Conservation (phyloP, 768 basidiomycete species). For the Crepidotus variabilis region DNA sequence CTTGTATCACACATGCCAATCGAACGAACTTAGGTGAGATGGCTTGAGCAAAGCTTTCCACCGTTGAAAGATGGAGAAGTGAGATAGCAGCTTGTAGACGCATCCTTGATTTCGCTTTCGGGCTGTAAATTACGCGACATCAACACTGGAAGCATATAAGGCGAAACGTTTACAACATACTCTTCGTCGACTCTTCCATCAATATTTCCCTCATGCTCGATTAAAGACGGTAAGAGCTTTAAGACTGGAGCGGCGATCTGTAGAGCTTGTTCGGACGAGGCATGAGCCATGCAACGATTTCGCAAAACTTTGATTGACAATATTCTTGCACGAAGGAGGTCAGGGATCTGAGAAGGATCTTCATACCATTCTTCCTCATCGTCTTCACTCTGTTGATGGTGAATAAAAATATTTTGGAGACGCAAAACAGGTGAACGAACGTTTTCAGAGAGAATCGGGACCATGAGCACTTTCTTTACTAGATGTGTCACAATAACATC, state of each 20-base stretch:
- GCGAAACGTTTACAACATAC: constrained; percentile 26
- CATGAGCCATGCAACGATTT: constrained; percentile 74
- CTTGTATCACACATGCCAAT: constrained; percentile 76
- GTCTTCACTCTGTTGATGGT: constrained; percentile 34
- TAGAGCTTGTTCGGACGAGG: constrained; percentile 49
- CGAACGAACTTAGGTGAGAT: constrained; percentile 61
- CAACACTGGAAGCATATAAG: not conserved
- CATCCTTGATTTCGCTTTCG: constrained; percentile 68
- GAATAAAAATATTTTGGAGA: not conserved
- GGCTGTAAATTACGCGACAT: constrained; percentile 30
- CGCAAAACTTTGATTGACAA: constrained; percentile 77
- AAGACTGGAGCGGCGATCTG: constrained; percentile 74
- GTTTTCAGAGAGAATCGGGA: constrained; percentile 38
- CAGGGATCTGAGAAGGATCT: constrained; percentile 51
- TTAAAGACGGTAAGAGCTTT: constrained; percentile 68
- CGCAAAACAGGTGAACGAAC: constrained; percentile 24
- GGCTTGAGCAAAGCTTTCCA: constrained; percentile 51
- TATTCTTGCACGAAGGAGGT: constrained; percentile 65
- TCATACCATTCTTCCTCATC: constrained; percentile 69
- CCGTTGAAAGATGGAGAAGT: constrained; percentile 70
- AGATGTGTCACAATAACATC: constrained; percentile 71
- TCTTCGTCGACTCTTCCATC: constrained; percentile 40
- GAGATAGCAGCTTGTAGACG: constrained; percentile 81
- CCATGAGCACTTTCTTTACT: constrained; percentile 67
- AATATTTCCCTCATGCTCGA: constrained; percentile 67